These are phyloP conservation scores for Anisodus tanguticus DNA, from an alignment of 257 asterid species.

Conservation along the genomic window DNA sequence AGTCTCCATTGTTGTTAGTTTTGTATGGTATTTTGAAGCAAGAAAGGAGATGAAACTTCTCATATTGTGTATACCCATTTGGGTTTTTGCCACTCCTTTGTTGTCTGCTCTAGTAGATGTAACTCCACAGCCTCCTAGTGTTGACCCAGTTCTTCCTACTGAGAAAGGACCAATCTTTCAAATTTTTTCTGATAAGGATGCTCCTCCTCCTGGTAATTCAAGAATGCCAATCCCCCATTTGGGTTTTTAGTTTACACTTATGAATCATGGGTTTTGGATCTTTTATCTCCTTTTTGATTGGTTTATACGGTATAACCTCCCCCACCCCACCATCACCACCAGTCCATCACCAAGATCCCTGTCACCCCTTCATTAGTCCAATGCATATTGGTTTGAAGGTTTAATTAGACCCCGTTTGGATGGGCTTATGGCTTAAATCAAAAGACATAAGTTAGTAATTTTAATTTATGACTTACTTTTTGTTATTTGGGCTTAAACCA, in stretches of 20 bases:
- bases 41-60: constrained; percentile 48
- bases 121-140: constrained; percentile 72
- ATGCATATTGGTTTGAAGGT: background rate
- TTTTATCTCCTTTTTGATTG: background rate
- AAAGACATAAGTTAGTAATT: no score
- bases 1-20: background rate
- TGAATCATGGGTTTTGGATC: constrained; percentile 34
- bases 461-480: no score
- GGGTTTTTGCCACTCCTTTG: constrained; percentile 50
- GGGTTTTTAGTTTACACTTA: background rate
- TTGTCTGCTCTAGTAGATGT: constrained; percentile 64
- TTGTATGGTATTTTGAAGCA: background rate
- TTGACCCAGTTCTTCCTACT: constrained; percentile 87
- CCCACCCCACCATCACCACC: no score
- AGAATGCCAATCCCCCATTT: background rate
- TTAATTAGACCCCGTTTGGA: no score
- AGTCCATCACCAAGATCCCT: no score
- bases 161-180: constrained; percentile 76
- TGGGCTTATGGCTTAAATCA: no score
- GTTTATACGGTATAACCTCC: no score
- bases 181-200: constrained; percentile 54
- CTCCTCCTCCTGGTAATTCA: constrained; percentile 76
- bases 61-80: constrained; percentile 53
- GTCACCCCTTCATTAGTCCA: background rate
- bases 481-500: no score